Base-by-base conservation (phyloP, 2,329 filamentous ascomycete species). In the Cordyceps javanica region DNA sequence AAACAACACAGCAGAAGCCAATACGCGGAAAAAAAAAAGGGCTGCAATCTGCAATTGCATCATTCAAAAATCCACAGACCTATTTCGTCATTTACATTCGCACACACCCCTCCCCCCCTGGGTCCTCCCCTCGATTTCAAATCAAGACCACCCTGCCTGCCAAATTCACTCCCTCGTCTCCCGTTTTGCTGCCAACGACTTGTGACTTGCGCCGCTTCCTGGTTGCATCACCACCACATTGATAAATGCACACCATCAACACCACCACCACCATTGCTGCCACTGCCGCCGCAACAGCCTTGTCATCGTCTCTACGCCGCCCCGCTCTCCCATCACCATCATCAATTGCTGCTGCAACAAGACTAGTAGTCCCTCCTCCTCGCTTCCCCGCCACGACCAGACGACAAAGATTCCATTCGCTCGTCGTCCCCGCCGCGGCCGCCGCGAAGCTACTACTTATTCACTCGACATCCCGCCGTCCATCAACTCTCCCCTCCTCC, bases 201-300 rank as follows among this genome's bases (percentile, higher is more conserved):
- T n/a, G n/a, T n/a, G n/a, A n/a, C n/a, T n/a, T n/a, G n/a, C n/a
- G n/a, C n/a, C n/a, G n/a, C n/a, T n/a, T n/a, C n/a, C n/a, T n/a
- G n/a, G n/a, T n/a, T n/a, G n/a, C n/a, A n/a, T n/a, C n/a, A n/a
- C n/a, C n/a, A n/a, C n/a, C n/a, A n/a, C 41, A 42, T 21, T 26
- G 41, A n/a, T 42, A 32, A 46, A 55, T 55, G 52, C 52, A 48
- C 42, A 46, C 30, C 16, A 42, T 41, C 52, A 21, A 25, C 26
- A 4, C 13, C 13, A 14, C 13, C 34, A 14, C 7, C 34, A 38
- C 49, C 36, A 25, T n/a, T n/a, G n/a, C n/a, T n/a, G n/a, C 13
- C 13, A 14, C 13, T 13, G 13, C 7, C 34, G 26, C 49, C 36
- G 14, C 41, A 11, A 5, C 7, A 21, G 50, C 42, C 19, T 26